Base-by-base conservation (phyloP, 202 grass and related monocot species). In the Dendrocalamus latiflorus region DNA sequence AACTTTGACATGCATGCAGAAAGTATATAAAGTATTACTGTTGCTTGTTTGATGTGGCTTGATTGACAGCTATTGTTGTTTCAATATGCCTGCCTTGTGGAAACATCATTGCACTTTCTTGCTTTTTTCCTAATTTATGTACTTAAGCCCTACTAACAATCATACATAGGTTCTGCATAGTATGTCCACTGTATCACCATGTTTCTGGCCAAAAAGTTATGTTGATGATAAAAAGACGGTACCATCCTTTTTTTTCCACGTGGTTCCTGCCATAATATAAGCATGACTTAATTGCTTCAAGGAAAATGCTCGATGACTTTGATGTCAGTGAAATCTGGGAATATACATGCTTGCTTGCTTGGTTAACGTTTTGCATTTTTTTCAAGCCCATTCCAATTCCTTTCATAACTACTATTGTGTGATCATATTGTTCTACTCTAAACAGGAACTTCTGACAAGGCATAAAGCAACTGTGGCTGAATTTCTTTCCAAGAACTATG, bases 401-500 rank as follows among this genome's bases (percentile, higher is more conserved):
- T 58, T 65, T 87, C 49, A 55, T 38, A 25, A 34, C 13, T 72
- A 18, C 1, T 56, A 2, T 70, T 22, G 4, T 69, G 16, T 62
- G 8, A 80, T 78, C 20, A 38, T 91, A 80, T 71, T 53, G 43
- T 58, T n/a, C 9, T 79, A 57, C 44, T 81, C 56, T 72, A 81
- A 88, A 74, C 85, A 98, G 95, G 95, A 98, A 82, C 89, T 98
- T 78, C 75, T 98, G 83, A 98, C 95, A 84, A 91, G 95, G 89
- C 95, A 98, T 86, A 98, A 98, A 89, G 90, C 89, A 88, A 98
- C 93, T 1, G 95, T 98, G 81, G 91, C 95, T 11, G 95, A 98
- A 86, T 98, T 98, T 84, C 89, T 98, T 63, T 88, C 85, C 33
- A 98, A 90, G 30, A 98, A 98, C 79, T 93, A 90, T 87, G 95